These are phyloP conservation scores for Boletus vermiculosoides DNA, from an alignment of 768 basidiomycete species.

Conservation along the genomic window DNA sequence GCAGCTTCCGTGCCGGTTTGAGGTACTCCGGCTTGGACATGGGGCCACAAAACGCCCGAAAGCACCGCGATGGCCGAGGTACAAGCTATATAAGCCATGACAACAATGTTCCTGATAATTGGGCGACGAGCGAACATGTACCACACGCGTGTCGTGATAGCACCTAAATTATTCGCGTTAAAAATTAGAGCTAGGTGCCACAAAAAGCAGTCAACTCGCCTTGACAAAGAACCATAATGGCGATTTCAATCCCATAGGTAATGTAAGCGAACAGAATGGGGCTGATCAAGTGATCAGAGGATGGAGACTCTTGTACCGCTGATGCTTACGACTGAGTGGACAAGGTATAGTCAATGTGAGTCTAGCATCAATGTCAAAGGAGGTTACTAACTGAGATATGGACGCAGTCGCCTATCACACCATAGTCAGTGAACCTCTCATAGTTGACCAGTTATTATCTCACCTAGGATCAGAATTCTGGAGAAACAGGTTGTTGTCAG, in stretches of 20 bases:
- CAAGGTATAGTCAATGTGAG: background rate
- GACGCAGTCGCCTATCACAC: background rate
- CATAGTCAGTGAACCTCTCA: background rate
- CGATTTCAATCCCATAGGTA: background rate
- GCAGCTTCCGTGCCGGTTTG: background rate
- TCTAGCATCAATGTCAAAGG: background rate
- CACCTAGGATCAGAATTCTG: constrained; percentile 9
- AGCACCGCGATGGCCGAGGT: background rate
- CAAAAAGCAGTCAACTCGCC: background rate
- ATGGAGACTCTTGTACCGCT: background rate
- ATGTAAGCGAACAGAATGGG: background rate
- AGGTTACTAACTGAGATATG: background rate
- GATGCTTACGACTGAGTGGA: constrained; percentile 5
- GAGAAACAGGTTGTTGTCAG: background rate
- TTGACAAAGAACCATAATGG: constrained; percentile 14
- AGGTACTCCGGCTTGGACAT: background rate
- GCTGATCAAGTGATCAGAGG: background rate
- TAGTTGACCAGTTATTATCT: background rate
- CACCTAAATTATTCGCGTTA: background rate
- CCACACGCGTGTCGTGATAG: constrained; percentile 22
- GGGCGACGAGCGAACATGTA: constrained; percentile 9
- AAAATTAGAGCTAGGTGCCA: background rate
- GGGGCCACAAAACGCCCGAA: background rate
- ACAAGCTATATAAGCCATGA: background rate
- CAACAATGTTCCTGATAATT: background rate